phyloP scores from a whole-genome alignment of 495 filamentous ascomycete species.

The Pseudotulostoma volvatum region DNA sequence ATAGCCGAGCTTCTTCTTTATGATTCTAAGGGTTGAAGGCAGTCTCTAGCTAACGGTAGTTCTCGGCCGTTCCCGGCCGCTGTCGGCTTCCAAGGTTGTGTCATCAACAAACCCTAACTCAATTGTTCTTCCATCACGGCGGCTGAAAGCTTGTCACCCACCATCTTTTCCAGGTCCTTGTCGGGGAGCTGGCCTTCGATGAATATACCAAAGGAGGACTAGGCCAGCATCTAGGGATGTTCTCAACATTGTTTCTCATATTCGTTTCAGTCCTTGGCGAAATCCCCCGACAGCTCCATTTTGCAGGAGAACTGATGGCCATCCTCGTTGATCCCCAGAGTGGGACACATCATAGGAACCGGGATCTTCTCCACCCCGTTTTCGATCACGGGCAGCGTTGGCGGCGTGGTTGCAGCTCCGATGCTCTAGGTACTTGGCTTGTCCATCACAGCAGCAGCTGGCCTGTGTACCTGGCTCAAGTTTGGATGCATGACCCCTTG shows the following conservation, averaged over 20 bases:
- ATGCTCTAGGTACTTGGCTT: constrained; percentile 45
- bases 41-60: too few species aligned
- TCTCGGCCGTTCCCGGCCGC: too few species aligned
- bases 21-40: too few species aligned
- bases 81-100: too few species aligned
- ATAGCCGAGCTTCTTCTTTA: too few species aligned
- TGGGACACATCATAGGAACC: constrained; percentile 48
- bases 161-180: too few species aligned
- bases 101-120: too few species aligned
- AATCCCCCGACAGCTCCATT: too few species aligned
- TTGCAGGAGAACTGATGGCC: too few species aligned
- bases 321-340: too few species aligned
- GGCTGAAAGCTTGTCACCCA: too few species aligned
- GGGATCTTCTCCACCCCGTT: constrained; percentile 60
- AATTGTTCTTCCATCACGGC: too few species aligned
- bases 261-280: constrained; percentile 5
- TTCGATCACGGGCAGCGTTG: constrained; percentile 40
- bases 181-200: constrained; percentile 11
- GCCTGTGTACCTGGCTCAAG: constrained; percentile 44
- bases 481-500: constrained; percentile 52
- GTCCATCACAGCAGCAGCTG: constrained; percentile 38
- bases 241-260: constrained; percentile 29
- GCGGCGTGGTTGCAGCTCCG: constrained; percentile 47
- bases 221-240: constrained; percentile 23
- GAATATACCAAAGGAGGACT: constrained; percentile 15